These are phyloP conservation scores for Papiliotrema nemorosa DNA, from an alignment of 1,284 basidiomycete species.

Conservation along the genomic window DNA sequence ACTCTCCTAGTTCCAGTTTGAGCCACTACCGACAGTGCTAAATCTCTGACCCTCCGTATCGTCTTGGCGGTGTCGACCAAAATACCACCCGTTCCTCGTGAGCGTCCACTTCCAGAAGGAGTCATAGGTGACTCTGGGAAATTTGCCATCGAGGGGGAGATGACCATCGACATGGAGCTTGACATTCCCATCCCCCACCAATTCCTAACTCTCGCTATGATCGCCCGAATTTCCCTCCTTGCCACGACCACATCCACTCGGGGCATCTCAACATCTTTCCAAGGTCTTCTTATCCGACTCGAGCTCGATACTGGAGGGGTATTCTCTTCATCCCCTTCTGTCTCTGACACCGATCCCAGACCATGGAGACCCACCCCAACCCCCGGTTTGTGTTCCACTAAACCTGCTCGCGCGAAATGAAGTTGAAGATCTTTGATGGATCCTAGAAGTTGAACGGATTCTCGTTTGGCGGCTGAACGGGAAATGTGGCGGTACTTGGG, in stretches of 20 bases:
- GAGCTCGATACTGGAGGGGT: conserved; percentile 6
- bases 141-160: conserved; percentile 4
- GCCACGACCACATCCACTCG: conserved; percentile 28
- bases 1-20: conserved; percentile 5
- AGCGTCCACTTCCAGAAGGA: neutral
- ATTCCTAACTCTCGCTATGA: conserved; percentile 15
- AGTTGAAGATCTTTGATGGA: conserved; percentile 46
- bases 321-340: conserved; percentile 17
- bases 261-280: conserved; percentile 40
- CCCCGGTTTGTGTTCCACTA: conserved; percentile 34
- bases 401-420: conserved; percentile 39
- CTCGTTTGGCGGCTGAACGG: conserved; percentile 44
- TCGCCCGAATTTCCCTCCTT: conserved; percentile 23
- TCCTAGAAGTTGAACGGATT: conserved; percentile 44
- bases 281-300: conserved; percentile 18
- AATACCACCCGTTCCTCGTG: conserved; percentile 5
- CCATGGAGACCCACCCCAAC: conserved; percentile 31
- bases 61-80: conserved; percentile 32
- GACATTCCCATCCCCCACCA: conserved; percentile 21
- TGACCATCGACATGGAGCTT: conserved; percentile 1
- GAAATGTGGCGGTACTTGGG: conserved; percentile 41
- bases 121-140: conserved; percentile 8
- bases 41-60: conserved; percentile 30
- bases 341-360: conserved; percentile 22
- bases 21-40: conserved; percentile 20